Evolutionary conservation across 495 filamentous ascomycete species (phyloP).

Genomic region (Pyrenula aspistea): DNA sequence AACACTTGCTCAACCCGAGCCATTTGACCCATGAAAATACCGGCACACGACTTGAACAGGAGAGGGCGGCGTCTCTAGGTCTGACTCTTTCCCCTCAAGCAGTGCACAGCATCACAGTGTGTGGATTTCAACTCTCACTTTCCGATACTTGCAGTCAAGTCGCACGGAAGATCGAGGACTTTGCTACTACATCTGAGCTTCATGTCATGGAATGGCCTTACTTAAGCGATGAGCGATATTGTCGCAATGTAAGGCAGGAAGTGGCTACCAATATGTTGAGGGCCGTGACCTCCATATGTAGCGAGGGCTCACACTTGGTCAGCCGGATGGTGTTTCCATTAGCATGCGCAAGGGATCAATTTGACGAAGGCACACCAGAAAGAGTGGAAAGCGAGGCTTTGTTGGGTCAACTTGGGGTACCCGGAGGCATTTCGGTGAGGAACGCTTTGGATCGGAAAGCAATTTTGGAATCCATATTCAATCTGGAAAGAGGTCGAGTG

Average conservation of each 20-base stretch:
- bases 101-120: background rate
- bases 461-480: background rate
- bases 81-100: background rate
- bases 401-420: background rate
- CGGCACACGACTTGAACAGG: no score
- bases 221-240: background rate
- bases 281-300: background rate
- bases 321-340: background rate
- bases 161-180: background rate
- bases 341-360: background rate
- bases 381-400: background rate
- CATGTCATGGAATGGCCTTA: background rate
- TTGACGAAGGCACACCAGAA: background rate
- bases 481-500: background rate
- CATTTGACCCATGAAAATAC: no score
- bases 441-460: background rate
- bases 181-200: background rate
- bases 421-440: background rate
- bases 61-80: no score
- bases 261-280: background rate
- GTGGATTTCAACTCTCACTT: background rate
- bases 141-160: background rate
- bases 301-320: background rate
- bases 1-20: background rate
- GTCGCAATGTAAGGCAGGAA: background rate